Evolutionary conservation across 345 rosid species (phyloP).

Genomic region (Gossypium herbaceum): DNA sequence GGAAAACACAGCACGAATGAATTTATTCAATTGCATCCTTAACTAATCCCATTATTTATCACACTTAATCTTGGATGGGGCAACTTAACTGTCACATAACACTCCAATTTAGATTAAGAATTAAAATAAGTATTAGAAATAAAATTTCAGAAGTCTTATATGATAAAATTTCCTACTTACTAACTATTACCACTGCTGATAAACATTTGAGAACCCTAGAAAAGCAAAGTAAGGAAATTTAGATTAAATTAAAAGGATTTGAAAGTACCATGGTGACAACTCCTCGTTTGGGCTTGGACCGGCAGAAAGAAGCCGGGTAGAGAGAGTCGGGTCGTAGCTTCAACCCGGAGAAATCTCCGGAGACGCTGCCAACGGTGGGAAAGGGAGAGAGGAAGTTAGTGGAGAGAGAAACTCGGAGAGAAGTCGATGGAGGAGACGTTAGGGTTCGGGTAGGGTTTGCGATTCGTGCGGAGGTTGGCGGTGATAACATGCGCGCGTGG

Average conservation of each 20-base stretch:
- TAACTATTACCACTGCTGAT: not conserved
- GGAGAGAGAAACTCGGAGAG: slow-evolving; percentile 41
- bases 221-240: not conserved
- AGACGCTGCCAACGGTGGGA: slow-evolving; percentile 40
- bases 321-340: slow-evolving; percentile 46
- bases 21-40: not conserved
- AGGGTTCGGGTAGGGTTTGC: slow-evolving; percentile 25
- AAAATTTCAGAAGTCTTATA: not conserved
- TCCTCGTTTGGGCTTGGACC: slow-evolving; percentile 58
- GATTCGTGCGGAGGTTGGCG: slow-evolving; percentile 25
- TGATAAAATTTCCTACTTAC: not conserved
- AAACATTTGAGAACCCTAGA: not conserved
- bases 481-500: slow-evolving; percentile 35
- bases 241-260: not conserved
- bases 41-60: not conserved
- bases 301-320: slow-evolving; percentile 41
- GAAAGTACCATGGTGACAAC: slow-evolving; percentile 60
- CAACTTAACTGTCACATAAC: not conserved
- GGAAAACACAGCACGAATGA: not conserved
- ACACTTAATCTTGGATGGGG: not conserved
- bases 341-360: slow-evolving; percentile 46
- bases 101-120: not conserved
- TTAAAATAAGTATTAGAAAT: not conserved
- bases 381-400: slow-evolving; percentile 42
- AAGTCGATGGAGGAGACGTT: slow-evolving; percentile 24